Conservation (phyloP, 23 red algal species). For the Agarophyton chilense region DNA sequence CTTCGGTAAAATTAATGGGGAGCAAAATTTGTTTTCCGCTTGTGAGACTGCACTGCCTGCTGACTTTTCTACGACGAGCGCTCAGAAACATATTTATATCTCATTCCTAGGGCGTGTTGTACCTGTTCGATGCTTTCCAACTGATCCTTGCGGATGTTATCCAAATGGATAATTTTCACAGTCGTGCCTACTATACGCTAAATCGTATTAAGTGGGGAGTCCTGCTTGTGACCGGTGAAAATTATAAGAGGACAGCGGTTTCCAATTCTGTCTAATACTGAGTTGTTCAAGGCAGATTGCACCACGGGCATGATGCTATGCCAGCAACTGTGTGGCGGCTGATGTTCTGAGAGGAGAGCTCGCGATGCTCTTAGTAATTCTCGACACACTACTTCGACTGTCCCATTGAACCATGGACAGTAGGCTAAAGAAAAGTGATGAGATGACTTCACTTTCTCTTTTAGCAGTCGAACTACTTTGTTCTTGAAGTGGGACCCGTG, state of each 20-base stretch:
- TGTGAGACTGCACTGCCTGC: too few species aligned
- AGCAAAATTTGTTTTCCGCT: too few species aligned
- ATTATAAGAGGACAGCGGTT: not conserved
- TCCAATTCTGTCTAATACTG: not conserved
- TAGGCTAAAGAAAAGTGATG: conserved; percentile 17
- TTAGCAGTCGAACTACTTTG: not conserved
- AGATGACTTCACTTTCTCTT: not conserved
- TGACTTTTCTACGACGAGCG: too few species aligned
- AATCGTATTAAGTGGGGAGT: not conserved
- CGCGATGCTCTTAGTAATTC: not conserved
- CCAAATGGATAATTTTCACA: too few species aligned
- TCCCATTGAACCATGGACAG: not conserved
- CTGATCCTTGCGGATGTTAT: too few species aligned
- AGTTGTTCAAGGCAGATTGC: conserved; percentile 5
- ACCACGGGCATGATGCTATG: not conserved
- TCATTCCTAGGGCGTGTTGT: too few species aligned
- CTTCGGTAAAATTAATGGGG: not conserved
- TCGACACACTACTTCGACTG: conserved; percentile 9
- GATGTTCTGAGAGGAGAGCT: not conserved
- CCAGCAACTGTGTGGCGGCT: not conserved
- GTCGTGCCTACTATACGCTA: too few species aligned
- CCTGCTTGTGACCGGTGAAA: not conserved
- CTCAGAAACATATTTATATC: too few species aligned
- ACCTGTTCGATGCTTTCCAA: too few species aligned
- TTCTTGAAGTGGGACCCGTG: conserved; percentile 12